phyloP scores from a whole-genome alignment of 2,329 filamentous ascomycete species.

The Thielaviopsis musarum region DNA sequence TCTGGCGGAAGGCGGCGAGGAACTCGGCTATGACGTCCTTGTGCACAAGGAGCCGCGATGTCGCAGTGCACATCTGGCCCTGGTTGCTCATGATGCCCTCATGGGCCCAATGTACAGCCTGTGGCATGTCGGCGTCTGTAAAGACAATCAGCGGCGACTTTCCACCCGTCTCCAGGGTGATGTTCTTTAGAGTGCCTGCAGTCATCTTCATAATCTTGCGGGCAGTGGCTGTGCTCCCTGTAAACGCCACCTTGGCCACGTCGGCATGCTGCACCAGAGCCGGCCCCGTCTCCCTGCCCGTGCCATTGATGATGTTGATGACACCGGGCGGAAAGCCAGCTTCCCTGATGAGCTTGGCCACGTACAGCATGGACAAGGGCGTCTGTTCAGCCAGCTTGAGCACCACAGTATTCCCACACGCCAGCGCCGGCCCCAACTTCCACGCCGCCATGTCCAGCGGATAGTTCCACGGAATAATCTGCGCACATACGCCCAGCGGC shows the following conservation, averaged over 20 bases:
- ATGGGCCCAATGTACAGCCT: constrained; percentile 37
- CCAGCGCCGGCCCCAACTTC: constrained; percentile 38
- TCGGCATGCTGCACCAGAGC: constrained; percentile 45
- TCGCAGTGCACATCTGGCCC: constrained; percentile 44
- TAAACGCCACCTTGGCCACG: constrained; percentile 59
- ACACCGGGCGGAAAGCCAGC: constrained; percentile 60
- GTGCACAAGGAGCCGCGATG: constrained; percentile 42
- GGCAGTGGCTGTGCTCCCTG: constrained; percentile 50
- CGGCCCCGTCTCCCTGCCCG: constrained; percentile 44
- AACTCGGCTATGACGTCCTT: constrained; percentile 41
- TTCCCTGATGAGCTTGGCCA: constrained; percentile 47
- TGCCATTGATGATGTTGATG: constrained; percentile 53
- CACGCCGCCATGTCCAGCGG: constrained; percentile 54
- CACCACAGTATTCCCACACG: constrained; percentile 40
- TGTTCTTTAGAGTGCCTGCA: constrained; percentile 39
- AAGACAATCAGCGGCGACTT: constrained; percentile 44
- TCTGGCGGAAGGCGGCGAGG: constrained; percentile 40
- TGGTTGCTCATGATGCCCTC: constrained; percentile 34
- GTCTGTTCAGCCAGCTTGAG: constrained; percentile 46
- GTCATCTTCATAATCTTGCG: constrained; percentile 55
- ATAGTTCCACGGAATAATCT: constrained; percentile 72
- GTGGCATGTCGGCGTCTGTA: constrained; percentile 42
- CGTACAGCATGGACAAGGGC: constrained; percentile 40
- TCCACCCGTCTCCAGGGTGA: constrained; percentile 43
- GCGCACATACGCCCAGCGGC: constrained; percentile 60